A percentile compares a stretch with the other conserved stretches of the same genome.
Evolutionary conservation across 805 yeast genomes (phyloP).

Genomic region (Metschnikowia arizonensis): DNA sequence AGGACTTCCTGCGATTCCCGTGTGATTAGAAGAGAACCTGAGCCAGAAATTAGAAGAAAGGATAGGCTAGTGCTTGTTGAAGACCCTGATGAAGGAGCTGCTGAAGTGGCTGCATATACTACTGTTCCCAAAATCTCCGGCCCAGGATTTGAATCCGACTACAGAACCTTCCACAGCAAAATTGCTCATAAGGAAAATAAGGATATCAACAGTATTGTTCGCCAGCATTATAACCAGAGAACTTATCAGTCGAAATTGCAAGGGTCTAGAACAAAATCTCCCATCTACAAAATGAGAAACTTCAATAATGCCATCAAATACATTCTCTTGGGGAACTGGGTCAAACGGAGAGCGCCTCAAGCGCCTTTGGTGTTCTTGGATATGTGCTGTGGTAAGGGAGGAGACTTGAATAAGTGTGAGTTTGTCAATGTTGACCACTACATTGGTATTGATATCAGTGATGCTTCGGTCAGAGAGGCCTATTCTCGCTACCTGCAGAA

Average conservation of each 20-base stretch:
- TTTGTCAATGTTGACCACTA: constrained; percentile 68
- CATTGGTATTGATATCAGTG: constrained; percentile 89
- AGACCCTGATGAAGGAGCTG: constrained; percentile 7
- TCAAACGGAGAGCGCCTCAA: constrained; percentile 28
- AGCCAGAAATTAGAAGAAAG: constrained; percentile 12
- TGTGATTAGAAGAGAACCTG: constrained; percentile 17
- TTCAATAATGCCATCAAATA: constrained; percentile 92
- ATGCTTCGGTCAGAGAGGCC: constrained; percentile 83
- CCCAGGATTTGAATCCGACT: constrained; percentile 19
- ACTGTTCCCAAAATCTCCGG: constrained; percentile 17
- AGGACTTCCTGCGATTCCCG: constrained; percentile 9
- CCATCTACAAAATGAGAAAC: constrained; percentile 78
- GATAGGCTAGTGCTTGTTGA: constrained; percentile 6
- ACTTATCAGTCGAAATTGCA: constrained; percentile 62
- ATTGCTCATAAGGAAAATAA: constrained; percentile 32
- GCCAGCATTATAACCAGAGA: constrained; percentile 82
- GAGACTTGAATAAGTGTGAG: constrained; percentile 89
- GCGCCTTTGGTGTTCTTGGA: constrained; percentile 57
- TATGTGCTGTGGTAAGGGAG: constrained; percentile 97
- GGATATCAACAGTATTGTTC: constrained; percentile 63
- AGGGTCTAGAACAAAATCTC: constrained; percentile 65
- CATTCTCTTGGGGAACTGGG: constrained; percentile 70
- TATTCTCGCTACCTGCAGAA: constrained; percentile 62
- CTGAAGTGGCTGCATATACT: constrained; percentile 17
- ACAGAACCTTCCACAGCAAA: constrained; percentile 38